phyloP scores from a whole-genome alignment of 148 eudicot species.

The Talinum fruticosum region DNA sequence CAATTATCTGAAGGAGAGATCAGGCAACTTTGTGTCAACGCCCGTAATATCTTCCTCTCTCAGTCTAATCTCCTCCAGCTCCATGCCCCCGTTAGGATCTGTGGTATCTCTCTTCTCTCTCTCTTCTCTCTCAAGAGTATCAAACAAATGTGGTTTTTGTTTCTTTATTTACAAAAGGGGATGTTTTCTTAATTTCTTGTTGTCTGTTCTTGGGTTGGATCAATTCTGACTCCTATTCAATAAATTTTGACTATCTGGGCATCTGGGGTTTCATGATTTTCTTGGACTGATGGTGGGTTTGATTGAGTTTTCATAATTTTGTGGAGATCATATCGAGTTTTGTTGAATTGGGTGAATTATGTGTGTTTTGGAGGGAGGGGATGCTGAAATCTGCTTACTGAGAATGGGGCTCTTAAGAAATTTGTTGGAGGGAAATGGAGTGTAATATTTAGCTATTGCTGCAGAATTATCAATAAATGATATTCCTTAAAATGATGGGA shows the following conservation, averaged over 20 bases:
- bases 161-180: not conserved
- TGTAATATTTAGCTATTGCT: not conserved
- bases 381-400: too few relatives aligned
- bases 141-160: not conserved
- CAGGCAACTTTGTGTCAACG: conserved; percentile 73
- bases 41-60: conserved; percentile 70
- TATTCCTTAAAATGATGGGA: not conserved
- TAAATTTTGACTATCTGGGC: not conserved
- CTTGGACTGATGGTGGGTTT: not conserved
- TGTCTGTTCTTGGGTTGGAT: not conserved
- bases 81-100: conserved; percentile 80
- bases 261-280: not conserved
- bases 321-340: not conserved
- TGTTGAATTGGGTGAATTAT: not conserved
- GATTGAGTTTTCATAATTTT: not conserved
- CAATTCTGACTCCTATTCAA: not conserved
- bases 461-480: not conserved
- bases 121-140: not conserved
- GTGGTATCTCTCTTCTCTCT: conserved; percentile 57
- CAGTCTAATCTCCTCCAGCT: conserved; percentile 91
- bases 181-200: not conserved
- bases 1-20: conserved; percentile 87
- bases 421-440: not conserved
- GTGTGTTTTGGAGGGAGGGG: too few relatives aligned
- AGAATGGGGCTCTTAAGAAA: not conserved